Evolutionary conservation across 148 eudicot species (phyloP).

Genomic region (Linanthus parryae): DNA sequence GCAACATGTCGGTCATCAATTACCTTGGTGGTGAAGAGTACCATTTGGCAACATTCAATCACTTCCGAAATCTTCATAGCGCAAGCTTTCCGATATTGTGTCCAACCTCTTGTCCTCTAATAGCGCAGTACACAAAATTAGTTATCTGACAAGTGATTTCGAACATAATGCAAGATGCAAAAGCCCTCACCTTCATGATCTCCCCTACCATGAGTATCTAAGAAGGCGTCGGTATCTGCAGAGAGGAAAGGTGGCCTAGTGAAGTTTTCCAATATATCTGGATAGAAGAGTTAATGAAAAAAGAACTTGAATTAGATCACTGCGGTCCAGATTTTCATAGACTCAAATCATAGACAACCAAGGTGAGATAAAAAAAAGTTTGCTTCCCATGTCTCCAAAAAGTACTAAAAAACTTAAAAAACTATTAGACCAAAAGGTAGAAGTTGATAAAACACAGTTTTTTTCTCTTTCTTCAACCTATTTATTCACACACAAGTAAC

Average conservation of each 20-base stretch:
- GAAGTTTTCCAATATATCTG: constrained; percentile 56
- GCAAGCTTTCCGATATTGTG: constrained; percentile 38
- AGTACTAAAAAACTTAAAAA: no score
- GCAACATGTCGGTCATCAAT: background rate
- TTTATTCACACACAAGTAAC: no score
- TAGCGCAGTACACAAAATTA: constrained; percentile 11
- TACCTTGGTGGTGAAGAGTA: constrained; percentile 1
- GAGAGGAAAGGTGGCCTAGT: constrained; percentile 43
- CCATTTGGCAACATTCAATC: constrained; percentile 17
- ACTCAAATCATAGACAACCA: no score
- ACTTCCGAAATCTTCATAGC: constrained; percentile 40
- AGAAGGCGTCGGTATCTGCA: constrained; percentile 43
- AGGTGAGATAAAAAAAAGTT: no score
- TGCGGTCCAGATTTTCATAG: no score
- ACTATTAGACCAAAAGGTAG: no score
- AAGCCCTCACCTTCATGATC: constrained; percentile 55
- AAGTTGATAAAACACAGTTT: no score
- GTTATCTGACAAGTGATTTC: constrained; percentile 2
- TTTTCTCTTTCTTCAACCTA: no score
- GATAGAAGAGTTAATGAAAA: background rate
- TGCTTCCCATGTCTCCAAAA: no score
- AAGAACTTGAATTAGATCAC: no score
- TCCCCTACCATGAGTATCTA: constrained; percentile 36
- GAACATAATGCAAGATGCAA: background rate
- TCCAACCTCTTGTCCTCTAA: constrained; percentile 32